Conservation (phyloP, 2,329 filamentous ascomycete genomes). For the Tothia fuscella region DNA sequence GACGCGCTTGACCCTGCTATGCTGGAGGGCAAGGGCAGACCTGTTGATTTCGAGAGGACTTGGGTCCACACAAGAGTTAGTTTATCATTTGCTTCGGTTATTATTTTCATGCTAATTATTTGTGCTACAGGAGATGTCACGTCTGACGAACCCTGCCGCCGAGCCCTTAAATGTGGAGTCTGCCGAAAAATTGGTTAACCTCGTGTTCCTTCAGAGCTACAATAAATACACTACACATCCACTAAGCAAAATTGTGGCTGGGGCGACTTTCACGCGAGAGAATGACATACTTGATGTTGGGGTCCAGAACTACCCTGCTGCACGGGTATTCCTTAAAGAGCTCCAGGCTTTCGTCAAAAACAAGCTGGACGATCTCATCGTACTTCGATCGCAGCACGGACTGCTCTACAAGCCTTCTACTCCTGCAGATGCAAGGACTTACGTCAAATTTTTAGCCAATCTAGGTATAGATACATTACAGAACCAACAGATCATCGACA, state of each 20-base stretch:
- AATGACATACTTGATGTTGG: not conserved
- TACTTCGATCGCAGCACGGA: too few species aligned
- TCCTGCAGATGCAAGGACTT: too few species aligned
- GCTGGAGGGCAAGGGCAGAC: constrained; percentile 90
- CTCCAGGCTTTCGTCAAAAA: not conserved
- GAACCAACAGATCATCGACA: constrained; percentile 39
- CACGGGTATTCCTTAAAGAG: constrained; percentile 1
- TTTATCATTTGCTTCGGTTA: too few species aligned
- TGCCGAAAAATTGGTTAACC: too few species aligned
- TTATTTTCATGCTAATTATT: too few species aligned
- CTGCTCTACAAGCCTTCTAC: too few species aligned
- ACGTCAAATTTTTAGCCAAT: not conserved
- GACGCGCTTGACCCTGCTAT: constrained; percentile 93
- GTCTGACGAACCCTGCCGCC: too few species aligned
- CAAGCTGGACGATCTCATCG: not conserved
- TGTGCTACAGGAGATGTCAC: too few species aligned
- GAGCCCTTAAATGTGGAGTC: too few species aligned
- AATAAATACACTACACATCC: too few species aligned
- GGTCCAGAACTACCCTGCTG: constrained; percentile 4
- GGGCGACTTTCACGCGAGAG: too few species aligned
- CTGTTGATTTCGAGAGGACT: constrained; percentile 83
- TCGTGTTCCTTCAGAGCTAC: too few species aligned
- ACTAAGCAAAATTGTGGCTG: not conserved
- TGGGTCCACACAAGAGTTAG: constrained; percentile 74
- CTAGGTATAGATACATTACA: constrained; percentile 2